These are phyloP conservation scores for Ceratonia siliqua DNA, from an alignment of 306 rosid genomes.

Conservation along the genomic window DNA sequence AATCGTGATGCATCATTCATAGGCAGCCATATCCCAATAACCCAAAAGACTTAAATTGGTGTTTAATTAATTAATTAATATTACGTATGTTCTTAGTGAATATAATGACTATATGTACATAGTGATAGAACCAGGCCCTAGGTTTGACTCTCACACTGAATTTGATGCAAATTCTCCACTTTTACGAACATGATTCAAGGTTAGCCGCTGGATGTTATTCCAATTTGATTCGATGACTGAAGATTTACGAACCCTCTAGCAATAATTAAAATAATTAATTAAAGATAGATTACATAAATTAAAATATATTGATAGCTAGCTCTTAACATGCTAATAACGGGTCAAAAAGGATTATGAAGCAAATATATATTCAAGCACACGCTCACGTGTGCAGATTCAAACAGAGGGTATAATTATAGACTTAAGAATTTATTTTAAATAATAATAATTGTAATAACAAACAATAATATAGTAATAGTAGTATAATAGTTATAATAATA, in stretches of 20 bases:
- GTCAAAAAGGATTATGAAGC: constrained; percentile 10
- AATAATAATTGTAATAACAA: background rate
- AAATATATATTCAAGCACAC: constrained; percentile 9
- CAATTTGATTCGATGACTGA: constrained; percentile 31
- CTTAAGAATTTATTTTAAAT: constrained; percentile 24
- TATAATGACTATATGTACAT: constrained; percentile 20
- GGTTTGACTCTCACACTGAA: constrained; percentile 68
- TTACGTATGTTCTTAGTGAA: constrained; percentile 35
- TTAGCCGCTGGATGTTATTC: constrained; percentile 34
- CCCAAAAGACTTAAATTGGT: constrained; percentile 28
- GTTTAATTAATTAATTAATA: constrained; percentile 32
- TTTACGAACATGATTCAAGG: constrained; percentile 58
- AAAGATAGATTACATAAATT: background rate
- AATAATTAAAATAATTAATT: constrained; percentile 23
- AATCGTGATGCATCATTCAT: constrained; percentile 42
- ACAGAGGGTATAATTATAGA: constrained; percentile 22
- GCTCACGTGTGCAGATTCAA: constrained; percentile 30
- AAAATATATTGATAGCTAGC: background rate
- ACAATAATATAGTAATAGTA: background rate
- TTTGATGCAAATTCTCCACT: constrained; percentile 65
- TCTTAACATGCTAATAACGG: constrained; percentile 4
- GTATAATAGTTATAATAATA: constrained; percentile 3
- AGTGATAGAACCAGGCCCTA: constrained; percentile 37
- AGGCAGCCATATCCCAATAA: constrained; percentile 31
- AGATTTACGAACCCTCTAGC: constrained; percentile 17